Conservation (phyloP, 495 filamentous ascomycete genomes). For the Halenospora varia region DNA sequence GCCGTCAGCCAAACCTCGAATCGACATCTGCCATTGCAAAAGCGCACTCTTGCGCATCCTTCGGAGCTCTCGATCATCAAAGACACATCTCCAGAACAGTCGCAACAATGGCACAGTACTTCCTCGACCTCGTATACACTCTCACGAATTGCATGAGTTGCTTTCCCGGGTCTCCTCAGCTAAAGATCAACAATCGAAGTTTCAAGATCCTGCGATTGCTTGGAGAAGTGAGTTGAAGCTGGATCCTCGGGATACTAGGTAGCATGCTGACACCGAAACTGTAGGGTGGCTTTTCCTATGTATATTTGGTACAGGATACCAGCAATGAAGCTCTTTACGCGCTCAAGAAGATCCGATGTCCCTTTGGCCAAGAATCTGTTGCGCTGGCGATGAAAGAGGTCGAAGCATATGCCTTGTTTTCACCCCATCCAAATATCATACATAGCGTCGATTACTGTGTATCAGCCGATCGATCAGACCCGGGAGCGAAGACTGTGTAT, state of each 20-base stretch:
- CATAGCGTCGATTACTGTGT: constrained; percentile 79
- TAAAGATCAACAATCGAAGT: constrained; percentile 91
- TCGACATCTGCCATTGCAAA: not conserved
- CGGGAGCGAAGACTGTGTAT: constrained; percentile 87
- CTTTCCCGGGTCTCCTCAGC: constrained; percentile 86
- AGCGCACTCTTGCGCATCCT: not conserved
- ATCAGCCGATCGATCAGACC: constrained; percentile 52
- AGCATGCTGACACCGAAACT: constrained; percentile 1
- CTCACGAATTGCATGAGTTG: constrained; percentile 92
- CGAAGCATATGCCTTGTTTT: constrained; percentile 90
- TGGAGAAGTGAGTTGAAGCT: constrained; percentile 62
- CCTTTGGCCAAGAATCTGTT: constrained; percentile 95
- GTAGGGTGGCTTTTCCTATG: constrained; percentile 94
- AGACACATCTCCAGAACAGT: constrained; percentile 10
- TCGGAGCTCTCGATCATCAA: constrained; percentile 6
- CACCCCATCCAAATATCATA: constrained; percentile 79
- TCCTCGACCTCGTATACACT: constrained; percentile 85
- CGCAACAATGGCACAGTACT: constrained; percentile 70
- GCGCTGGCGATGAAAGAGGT: constrained; percentile 92
- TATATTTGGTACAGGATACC: constrained; percentile 95
- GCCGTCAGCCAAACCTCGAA: not conserved
- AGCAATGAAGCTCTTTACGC: constrained; percentile 78
- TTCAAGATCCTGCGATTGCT: constrained; percentile 93
- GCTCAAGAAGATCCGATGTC: constrained; percentile 96
- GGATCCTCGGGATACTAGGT: not conserved